A percentile compares a stretch with the other conserved stretches of the same genome.
Conservation (phyloP, 345 rosid species). For the Dimocarpus longan region DNA sequence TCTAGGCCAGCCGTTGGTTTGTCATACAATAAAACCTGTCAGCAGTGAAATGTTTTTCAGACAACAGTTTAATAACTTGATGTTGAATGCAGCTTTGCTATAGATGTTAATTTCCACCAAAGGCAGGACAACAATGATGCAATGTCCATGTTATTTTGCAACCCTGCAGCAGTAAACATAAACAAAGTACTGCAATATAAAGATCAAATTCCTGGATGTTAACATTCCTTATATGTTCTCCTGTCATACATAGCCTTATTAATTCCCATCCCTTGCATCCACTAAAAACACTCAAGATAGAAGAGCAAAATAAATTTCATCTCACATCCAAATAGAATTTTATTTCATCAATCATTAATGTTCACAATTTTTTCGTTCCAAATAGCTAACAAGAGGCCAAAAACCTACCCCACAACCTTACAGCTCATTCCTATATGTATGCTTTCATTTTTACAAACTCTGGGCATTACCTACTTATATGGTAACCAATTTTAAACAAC, state of each 20-base stretch:
- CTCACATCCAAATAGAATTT: not conserved
- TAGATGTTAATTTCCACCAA: too few species aligned
- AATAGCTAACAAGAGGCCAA: not conserved
- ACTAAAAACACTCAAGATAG: not conserved
- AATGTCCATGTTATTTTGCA: too few species aligned
- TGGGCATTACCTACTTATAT: not conserved
- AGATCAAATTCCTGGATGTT: too few species aligned
- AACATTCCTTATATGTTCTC: too few species aligned
- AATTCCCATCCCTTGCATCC: not conserved
- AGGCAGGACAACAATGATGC: too few species aligned
- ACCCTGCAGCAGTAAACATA: too few species aligned
- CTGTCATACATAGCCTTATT: not conserved
- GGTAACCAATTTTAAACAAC: not conserved
- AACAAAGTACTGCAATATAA: too few species aligned
- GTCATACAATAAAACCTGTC: constrained; percentile 83
- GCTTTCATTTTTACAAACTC: not conserved
- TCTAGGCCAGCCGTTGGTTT: constrained; percentile 99
- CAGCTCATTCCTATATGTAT: not conserved
- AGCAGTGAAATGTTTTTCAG: not conserved
- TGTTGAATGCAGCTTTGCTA: not conserved
- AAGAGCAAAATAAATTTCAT: not conserved
- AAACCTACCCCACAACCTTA: not conserved
- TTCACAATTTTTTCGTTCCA: not conserved
- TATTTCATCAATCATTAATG: not conserved
- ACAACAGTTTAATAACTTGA: constrained; percentile 1